Percentiles rank a stretch among this genome's conserved stretches.
Evolutionary conservation across 495 filamentous ascomycete genomes (phyloP).

Genomic region (Baudoinia panamericana): DNA sequence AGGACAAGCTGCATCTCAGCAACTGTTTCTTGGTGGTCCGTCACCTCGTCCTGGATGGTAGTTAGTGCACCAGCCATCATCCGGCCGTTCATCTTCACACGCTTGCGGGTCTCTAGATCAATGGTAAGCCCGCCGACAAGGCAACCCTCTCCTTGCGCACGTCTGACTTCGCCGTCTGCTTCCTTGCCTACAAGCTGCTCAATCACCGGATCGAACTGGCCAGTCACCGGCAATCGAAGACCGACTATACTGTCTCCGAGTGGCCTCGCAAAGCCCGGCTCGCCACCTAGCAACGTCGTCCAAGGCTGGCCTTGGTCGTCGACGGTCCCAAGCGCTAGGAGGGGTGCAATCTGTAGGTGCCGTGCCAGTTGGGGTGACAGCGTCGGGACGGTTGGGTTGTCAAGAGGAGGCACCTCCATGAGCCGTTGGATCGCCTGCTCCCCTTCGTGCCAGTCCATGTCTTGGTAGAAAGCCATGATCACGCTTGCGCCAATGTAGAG

Average conservation of each 20-base stretch:
- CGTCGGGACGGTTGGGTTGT: conserved; percentile 50
- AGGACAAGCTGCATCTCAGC: conserved; percentile 51
- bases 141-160: conserved; percentile 24
- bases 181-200: conserved; percentile 36
- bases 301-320: conserved; percentile 53
- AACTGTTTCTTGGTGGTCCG: conserved; percentile 21
- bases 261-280: conserved; percentile 48
- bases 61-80: conserved; percentile 45
- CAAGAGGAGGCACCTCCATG: conserved; percentile 33
- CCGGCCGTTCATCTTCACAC: conserved; percentile 55
- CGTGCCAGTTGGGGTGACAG: conserved; percentile 41
- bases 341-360: conserved; percentile 43
- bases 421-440: conserved; percentile 38
- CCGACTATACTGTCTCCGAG: conserved; percentile 46
- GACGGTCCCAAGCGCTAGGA: conserved; percentile 57
- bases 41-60: conserved; percentile 23
- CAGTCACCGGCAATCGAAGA: conserved; percentile 45
- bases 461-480: conserved; percentile 34
- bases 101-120: conserved; percentile 49
- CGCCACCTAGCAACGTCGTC: conserved; percentile 63
- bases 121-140: conserved; percentile 52
- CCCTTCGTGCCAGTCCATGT: conserved; percentile 39
- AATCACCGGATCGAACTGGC: conserved; percentile 50
- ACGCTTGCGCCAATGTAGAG: no score
- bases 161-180: conserved; percentile 32